Base-by-base conservation (phyloP, 2,329 filamentous ascomycete species). In the Colletotrichum shisoi region DNA sequence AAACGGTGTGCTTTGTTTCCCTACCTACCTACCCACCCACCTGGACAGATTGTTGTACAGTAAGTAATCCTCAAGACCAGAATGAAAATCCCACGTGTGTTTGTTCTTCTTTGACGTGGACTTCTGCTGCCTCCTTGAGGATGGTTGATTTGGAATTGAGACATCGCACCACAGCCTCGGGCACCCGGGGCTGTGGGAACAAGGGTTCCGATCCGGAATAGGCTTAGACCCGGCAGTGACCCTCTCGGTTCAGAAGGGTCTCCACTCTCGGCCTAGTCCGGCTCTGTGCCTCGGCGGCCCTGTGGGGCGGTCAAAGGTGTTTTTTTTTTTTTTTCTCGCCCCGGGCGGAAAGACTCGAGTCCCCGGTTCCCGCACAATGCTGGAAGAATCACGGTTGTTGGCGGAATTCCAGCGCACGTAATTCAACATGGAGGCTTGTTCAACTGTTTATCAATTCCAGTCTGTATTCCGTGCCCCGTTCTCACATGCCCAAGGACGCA, bases 141-240 rank as follows among this genome's bases (percentile, higher is more conserved):
- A 19, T n/a, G 27, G 27, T 42, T 57, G 59, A 67, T 67, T 67
- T 67, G 63, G 59, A 67, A 67, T 63, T 9, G 48, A 51, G 24
- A 51, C 15, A 17, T 12, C 21, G 45, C 21, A 21, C 7, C 6
- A 19, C 24, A n/a, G n/a, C n/a, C n/a, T n/a, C 40, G 53, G 39
- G 44, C 3, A 6, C 53, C 52, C 52, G 46, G 46, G n/a, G 40
- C 15, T 46, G 44, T 44, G 42, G 57, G 37, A 31, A 53, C n/a
- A 3, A 3, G 17, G 1, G 15, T 27, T 53, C 8, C 2, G 7
- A 9, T 9, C 57, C 34, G n/a, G 8, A 44, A 49, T 17, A 3
- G 31, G 62, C 17, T 31, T 62, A 65, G 57, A 9, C 49, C 49
- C 42, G 13, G 13, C 27, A 12, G 27, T 9, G 39, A 2, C 31